Evolutionary conservation across 2,329 filamentous ascomycete species (phyloP), one percentile per base, ranked within the genome.

Genomic region (Periconia digitata): DNA sequence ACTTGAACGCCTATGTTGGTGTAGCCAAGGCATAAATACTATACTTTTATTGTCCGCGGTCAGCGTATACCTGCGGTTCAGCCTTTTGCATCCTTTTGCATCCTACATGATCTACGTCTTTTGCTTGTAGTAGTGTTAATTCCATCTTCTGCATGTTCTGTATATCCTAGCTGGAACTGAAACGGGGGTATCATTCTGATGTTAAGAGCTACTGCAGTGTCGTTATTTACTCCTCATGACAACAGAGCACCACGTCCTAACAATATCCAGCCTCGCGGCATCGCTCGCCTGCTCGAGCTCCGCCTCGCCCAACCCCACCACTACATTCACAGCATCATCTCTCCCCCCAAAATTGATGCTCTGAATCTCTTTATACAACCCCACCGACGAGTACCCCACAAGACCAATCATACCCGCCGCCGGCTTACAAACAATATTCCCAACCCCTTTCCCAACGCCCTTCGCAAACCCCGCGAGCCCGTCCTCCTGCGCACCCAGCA

Each of bases 381-480:
- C 85, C 56, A 86, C 83, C 39, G 84, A 72, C 0, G 81, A 79
- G 58, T 84, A 87, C 0, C 81, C 83, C 1, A 85, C 55, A 1
- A 83, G 78, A 0, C 83, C 82, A 2, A 83, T 64, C 1, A 85
- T 50, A 18, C 83, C 85, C 49, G 83, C 76, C 8, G 85, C 70
- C 44, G 84, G 78, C 67, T 87, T 87, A 32, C 86, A 74, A 2
- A 85, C 73, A 15, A 85, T 75, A 0, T 84, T 83, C 0, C 77
- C 80, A 10, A 95, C 78, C 0, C 90, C 91, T 66, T 90, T 94
- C 1, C 85, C 89, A 35, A 95, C 76, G 0, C 89, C 89, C 67
- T 91, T 92, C 8, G 89, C 66, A 6, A 91, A 75, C 1, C 91
- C 91, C 3, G 73, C 73, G 2, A 73, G 62, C 2, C 84, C 84